phyloP scores from a whole-genome alignment of 2,329 filamentous ascomycete genomes.

The Pseudogymnoascus sp. region DNA sequence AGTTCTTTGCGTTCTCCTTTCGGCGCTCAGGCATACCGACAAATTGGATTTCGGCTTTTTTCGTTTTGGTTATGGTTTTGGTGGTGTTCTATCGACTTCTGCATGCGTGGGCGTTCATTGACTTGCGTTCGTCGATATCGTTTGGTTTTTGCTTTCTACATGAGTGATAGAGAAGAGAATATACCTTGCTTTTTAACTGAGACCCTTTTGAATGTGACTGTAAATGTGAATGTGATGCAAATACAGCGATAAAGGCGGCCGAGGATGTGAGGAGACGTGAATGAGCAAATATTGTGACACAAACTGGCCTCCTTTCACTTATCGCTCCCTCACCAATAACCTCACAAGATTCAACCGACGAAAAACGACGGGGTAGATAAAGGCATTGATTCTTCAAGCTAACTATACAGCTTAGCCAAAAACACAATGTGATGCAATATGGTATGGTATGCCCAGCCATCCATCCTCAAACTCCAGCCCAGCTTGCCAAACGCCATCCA shows the following conservation, averaged over 20 bases:
- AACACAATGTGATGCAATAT: not conserved
- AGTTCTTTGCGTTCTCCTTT: too few relatives aligned
- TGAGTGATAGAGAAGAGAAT: not conserved
- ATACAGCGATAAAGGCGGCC: not conserved
- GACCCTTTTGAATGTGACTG: not conserved
- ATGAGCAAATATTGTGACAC: not conserved
- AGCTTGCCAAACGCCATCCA: not conserved
- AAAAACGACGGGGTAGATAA: not conserved
- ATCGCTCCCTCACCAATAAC: not conserved
- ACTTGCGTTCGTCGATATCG: not conserved
- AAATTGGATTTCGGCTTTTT: too few relatives aligned
- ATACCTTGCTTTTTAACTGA: not conserved
- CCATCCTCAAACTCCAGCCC: not conserved
- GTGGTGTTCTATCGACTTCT: not conserved
- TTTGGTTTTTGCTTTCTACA: not conserved
- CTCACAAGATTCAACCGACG: not conserved
- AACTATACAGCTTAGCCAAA: not conserved
- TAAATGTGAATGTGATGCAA: not conserved
- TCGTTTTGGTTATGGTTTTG: too few relatives aligned
- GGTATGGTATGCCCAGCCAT: not conserved
- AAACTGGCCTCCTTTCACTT: not conserved
- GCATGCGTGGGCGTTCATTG: too few relatives aligned
- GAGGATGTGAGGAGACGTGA: not conserved
- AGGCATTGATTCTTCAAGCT: not conserved
- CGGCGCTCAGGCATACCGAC: too few relatives aligned